phyloP scores from a whole-genome alignment of 2,329 filamentous ascomycete species.

The Coccinonectria pachysandricola region DNA sequence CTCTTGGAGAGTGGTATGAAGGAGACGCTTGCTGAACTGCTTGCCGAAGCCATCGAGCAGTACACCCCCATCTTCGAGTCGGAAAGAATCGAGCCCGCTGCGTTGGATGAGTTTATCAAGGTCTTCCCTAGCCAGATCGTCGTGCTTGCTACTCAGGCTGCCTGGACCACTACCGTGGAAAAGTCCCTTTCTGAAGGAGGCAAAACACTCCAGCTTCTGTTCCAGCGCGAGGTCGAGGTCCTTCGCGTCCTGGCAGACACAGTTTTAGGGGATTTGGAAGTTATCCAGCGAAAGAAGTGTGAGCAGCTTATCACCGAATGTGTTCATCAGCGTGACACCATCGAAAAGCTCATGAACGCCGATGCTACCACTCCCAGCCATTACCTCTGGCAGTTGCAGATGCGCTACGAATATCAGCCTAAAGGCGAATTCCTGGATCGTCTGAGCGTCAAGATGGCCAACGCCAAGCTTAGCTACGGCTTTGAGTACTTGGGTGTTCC shows the following conservation, averaged over 20 bases:
- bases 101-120: slow-evolving; percentile 70
- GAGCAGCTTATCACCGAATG: slow-evolving; percentile 98
- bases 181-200: slow-evolving; percentile 64
- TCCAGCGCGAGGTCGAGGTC: slow-evolving; percentile 74
- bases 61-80: slow-evolving; percentile 71
- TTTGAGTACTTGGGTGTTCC: slow-evolving; percentile 97
- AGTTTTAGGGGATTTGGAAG: slow-evolving; percentile 79
- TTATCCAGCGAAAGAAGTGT: slow-evolving; percentile 88
- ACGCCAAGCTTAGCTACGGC: slow-evolving; percentile 87
- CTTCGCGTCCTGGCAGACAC: slow-evolving; percentile 78
- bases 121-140: slow-evolving; percentile 89
- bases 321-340: slow-evolving; percentile 90
- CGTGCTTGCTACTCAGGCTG: slow-evolving; percentile 84
- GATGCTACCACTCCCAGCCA: slow-evolving; percentile 69
- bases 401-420: slow-evolving; percentile 85
- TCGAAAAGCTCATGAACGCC: slow-evolving; percentile 71
- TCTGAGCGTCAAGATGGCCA: slow-evolving; percentile 90
- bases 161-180: slow-evolving; percentile 86
- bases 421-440: slow-evolving; percentile 76
- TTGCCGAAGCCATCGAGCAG: slow-evolving; percentile 74
- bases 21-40: slow-evolving; percentile 76
- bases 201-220: slow-evolving; percentile 56
- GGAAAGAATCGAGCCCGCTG: slow-evolving; percentile 56
- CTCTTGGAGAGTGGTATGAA: slow-evolving; percentile 92
- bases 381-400: slow-evolving; percentile 88